Evolutionary conservation across 1,139 yeast species (phyloP).

Genomic region (Kluyveromyces sp.): DNA sequence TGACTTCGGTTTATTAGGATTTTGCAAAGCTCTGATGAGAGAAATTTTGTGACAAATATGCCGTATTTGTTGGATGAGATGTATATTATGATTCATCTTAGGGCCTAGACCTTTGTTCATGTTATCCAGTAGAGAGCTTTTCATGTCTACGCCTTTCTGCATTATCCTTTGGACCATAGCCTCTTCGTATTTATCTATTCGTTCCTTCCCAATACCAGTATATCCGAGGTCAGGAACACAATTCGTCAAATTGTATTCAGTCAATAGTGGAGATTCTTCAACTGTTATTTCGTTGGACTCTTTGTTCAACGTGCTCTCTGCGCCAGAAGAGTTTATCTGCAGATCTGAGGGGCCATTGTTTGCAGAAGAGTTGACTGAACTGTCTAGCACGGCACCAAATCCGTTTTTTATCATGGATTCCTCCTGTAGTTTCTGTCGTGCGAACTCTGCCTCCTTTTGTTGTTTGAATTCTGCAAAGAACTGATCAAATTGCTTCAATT

Average conservation of each 20-base stretch:
- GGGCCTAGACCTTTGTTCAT: constrained; percentile 53
- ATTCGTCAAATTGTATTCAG: constrained; percentile 80
- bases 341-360: constrained; percentile 1
- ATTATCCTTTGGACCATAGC: constrained; percentile 33
- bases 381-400: constrained; percentile 25
- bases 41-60: constrained; percentile 85
- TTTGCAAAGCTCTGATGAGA: constrained; percentile 83
- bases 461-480: constrained; percentile 25
- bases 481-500: constrained; percentile 41
- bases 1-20: constrained; percentile 26
- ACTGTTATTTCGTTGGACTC: constrained; percentile 26
- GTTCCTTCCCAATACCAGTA: constrained; percentile 45
- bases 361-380: constrained; percentile 15
- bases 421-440: constrained; percentile 24
- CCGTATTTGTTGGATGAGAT: constrained; percentile 80
- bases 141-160: constrained; percentile 27
- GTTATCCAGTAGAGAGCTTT: constrained; percentile 33
- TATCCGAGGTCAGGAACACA: constrained; percentile 66
- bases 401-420: constrained; percentile 32
- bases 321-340: constrained; percentile 1
- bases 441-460: constrained; percentile 26
- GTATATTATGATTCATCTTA: constrained; percentile 57
- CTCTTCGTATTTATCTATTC: constrained; percentile 46
- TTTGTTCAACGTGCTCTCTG: constrained; percentile 18
- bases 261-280: constrained; percentile 43